Conservation (phyloP, 805 yeast genomes). For the Teunomyces barrocoloradensis region DNA sequence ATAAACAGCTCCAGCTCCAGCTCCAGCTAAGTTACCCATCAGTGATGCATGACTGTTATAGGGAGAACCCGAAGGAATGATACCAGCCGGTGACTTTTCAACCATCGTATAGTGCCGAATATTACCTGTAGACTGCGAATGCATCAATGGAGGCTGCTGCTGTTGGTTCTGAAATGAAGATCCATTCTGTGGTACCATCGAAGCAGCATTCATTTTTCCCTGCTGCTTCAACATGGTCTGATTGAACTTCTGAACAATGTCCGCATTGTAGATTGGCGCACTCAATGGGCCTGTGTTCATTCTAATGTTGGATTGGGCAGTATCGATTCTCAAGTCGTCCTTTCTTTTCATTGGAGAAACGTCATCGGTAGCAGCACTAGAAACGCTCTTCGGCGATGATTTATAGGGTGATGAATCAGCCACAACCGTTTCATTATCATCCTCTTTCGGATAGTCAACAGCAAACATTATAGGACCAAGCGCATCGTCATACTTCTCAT, state of each 20-base stretch:
- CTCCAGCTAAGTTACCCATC: not conserved
- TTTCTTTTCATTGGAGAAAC: slow-evolving; percentile 15
- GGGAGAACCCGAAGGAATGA: not conserved
- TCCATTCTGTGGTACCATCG: not conserved
- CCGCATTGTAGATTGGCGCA: slow-evolving; percentile 37
- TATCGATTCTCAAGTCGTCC: slow-evolving; percentile 17
- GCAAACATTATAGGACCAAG: not conserved
- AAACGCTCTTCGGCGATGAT: slow-evolving; percentile 17
- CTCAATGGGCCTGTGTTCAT: slow-evolving; percentile 26
- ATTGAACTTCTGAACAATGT: slow-evolving; percentile 18
- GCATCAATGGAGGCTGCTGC: slow-evolving; percentile 9
- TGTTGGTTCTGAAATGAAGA: not conserved
- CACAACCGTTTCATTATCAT: slow-evolving; percentile 40
- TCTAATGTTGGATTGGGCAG: slow-evolving; percentile 11
- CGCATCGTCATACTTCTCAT: slow-evolving; percentile 3
- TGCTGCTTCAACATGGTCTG: slow-evolving; percentile 14
- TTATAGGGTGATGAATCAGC: slow-evolving; percentile 41
- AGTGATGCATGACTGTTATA: slow-evolving; percentile 2
- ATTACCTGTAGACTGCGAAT: slow-evolving; percentile 17
- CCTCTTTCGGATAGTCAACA: slow-evolving; percentile 8
- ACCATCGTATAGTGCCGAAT: slow-evolving; percentile 7
- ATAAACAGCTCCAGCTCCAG: not conserved
- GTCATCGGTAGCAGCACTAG: not conserved
- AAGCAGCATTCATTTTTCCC: slow-evolving; percentile 1
- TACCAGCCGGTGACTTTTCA: not conserved